Base-by-base conservation (phyloP, 2,329 filamentous ascomycete species). In the Stenocarpella maydis region DNA sequence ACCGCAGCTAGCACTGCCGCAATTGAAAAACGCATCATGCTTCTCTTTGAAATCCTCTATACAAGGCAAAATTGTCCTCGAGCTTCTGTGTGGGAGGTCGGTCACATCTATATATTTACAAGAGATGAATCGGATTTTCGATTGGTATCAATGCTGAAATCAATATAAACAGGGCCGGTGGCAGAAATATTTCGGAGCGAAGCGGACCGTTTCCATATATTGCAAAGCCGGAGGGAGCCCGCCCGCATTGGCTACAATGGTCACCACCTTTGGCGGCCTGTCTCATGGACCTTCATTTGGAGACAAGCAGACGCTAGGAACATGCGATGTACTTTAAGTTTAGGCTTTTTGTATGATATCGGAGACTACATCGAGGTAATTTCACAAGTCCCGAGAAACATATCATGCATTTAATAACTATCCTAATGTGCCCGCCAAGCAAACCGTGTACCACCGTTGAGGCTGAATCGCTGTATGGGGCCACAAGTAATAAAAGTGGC, bases 21-120 rank as follows among this genome's bases (percentile, higher is more conserved):
- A 49, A 12, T 19, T 15, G 58, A 49, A 28, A n/a, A 63, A 15
- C 58, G 58, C 58, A 63, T 63, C 14, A 24, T 63, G 58, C 19
- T 12, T 14, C n/a, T 12, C 34, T 7, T 19, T 19, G 41, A 49
- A 34, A 49, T 6, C 24, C 41, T 19, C 34, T 37, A 9, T 37
- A 12, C 6, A 37, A 5, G 7, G 7, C 6, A 28, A 24, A 24
- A 2, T 24, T 34, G 17, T n/a, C 28, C 9, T 26, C n/a, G 31
- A n/a, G 14, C 28, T n/a, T 14, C 19, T 54, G 31, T 7, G 12
- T 19, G 14, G 8, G n/a, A 5, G n/a, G 10, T 28, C 8, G 14
- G 10, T 54, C 4, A 24, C 28, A 37, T 17, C 14, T 2, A 49
- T 7, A 34, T 34, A 28, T 47, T 19, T 47, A 63, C 26, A 15